Base-by-base conservation (phyloP, 1,139 yeast species). In the Magnusiomyces clavatus region DNA sequence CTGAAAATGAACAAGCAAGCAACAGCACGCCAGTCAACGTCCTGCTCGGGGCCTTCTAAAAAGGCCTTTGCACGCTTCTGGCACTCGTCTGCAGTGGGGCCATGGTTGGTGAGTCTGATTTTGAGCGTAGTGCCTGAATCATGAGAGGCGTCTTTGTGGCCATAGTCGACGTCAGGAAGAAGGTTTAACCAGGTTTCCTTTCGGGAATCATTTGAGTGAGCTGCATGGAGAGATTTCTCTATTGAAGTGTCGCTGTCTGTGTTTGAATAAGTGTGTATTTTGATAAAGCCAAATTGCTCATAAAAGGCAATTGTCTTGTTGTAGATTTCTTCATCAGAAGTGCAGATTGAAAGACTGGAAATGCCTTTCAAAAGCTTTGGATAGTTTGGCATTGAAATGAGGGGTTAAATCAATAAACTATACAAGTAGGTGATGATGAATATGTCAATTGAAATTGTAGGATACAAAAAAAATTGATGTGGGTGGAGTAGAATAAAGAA, bases 261-360 rank as follows among this genome's bases (percentile, higher is more conserved):
- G 40, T 61, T 61, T 69, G 74, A 52, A 70, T 67, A 58, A 71
- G 76, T 62, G 63, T 70, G 68, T 67, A 74, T 62, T 70, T 73
- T 61, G 69, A 74, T 55, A 64, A 85, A 83, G 31, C 90, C 90
- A 48, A 85, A 72, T 19, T 64, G 58, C 55, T 66, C 63, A 66
- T 85, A 85, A 68, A 82, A 85, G 19, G 69, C 62, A 49, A 77
- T 68, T 36, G 84, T 65, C 40, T 70, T 63, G 5, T 64, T 64
- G 65, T 76, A 84, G 56, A 69, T 66, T 24, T 63, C 67, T 6
- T 72, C 69, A 60, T 76, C 78, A 50, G 71, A 68, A 16, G 89
- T 82, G 35, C 82, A 81, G 52, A 84, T 67, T 42, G 88, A 82
- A 49, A 78, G 71, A 59, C 77, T 78, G 29, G 75, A 67, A 40